A percentile compares a stretch with the other conserved stretches of the same genome.
phyloP scores from a whole-genome alignment of 2,329 filamentous ascomycete genomes.

The Aspergillus quadrilineatus region DNA sequence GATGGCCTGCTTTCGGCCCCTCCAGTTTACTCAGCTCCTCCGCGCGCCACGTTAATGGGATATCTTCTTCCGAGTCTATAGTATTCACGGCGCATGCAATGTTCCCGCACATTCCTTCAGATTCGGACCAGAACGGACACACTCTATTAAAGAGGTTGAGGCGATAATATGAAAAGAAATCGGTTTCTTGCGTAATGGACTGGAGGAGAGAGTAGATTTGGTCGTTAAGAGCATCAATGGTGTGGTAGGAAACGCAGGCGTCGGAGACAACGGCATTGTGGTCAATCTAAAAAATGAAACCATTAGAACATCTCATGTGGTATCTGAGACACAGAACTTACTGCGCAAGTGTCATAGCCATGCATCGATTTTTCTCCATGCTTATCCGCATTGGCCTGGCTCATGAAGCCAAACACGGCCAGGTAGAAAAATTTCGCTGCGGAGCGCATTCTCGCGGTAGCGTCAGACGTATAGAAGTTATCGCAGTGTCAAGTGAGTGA shows the following conservation, averaged over 20 bases:
- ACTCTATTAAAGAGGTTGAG: conserved; percentile 91
- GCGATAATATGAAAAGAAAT: conserved; percentile 98
- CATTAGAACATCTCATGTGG: conserved; percentile 7
- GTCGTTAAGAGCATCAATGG: conserved; percentile 79
- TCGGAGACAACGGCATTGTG: conserved; percentile 87
- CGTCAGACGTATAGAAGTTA: background rate
- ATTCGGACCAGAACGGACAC: conserved; percentile 95
- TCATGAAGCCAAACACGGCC: conserved; percentile 60
- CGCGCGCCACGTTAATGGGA: conserved; percentile 86
- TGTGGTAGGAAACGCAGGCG: conserved; percentile 89
- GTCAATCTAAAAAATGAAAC: conserved; percentile 63
- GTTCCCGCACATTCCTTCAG: conserved; percentile 92
- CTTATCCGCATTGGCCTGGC: conserved; percentile 48
- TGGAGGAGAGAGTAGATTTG: conserved; percentile 73
- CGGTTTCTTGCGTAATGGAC: conserved; percentile 79
- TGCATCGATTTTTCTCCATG: conserved; percentile 39
- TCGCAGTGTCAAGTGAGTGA: background rate
- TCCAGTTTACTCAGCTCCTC: conserved; percentile 89
- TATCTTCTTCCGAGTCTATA: conserved; percentile 90
- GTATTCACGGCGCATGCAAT: conserved; percentile 95
- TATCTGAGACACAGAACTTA: conserved; percentile 37
- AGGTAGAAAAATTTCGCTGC: conserved; percentile 60
- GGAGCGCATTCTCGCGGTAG: conserved; percentile 47
- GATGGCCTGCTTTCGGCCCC: conserved; percentile 87
- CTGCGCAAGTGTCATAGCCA: conserved; percentile 54